phyloP scores from a whole-genome alignment of 352 stramenopile genomes.

The Globisporangium emineosum region DNA sequence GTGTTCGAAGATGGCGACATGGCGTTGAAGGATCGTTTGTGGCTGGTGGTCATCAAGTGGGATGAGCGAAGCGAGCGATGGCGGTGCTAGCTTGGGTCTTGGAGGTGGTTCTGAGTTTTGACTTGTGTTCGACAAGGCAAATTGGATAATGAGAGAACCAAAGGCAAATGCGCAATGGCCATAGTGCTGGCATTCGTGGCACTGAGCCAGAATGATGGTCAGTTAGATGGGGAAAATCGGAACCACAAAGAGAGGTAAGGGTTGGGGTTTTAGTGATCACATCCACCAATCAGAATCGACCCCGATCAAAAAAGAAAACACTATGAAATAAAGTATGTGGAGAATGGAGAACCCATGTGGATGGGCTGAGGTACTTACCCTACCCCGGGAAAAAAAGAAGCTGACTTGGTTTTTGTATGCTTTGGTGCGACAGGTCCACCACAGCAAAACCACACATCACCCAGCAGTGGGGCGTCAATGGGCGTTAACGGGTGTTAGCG shows the following conservation, averaged over 20 bases:
- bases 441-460: background rate
- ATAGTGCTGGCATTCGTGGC: background rate
- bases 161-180: background rate
- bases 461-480: background rate
- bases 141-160: slow-evolving; percentile 13
- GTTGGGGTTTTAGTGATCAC: background rate
- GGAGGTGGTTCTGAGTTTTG: background rate
- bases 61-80: background rate
- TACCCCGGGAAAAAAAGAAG: slow-evolving; percentile 9
- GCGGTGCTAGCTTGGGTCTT: background rate
- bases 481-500: slow-evolving; percentile 1
- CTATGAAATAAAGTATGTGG: slow-evolving; percentile 9
- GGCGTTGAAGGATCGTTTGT: slow-evolving; percentile 9
- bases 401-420: slow-evolving; percentile 10
- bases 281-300: slow-evolving; percentile 1
- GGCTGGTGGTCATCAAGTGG: slow-evolving; percentile 3
- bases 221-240: background rate
- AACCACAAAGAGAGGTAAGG: background rate
- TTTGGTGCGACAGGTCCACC: background rate
- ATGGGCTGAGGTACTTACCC: background rate
- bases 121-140: slow-evolving; percentile 14
- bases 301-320: slow-evolving; percentile 13
- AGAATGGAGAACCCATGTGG: background rate
- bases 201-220: background rate
- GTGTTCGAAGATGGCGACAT: slow-evolving; percentile 5